These are phyloP conservation scores for Diplotaxis tenuifolia DNA, from an alignment of 345 rosid genomes.

Conservation along the genomic window DNA sequence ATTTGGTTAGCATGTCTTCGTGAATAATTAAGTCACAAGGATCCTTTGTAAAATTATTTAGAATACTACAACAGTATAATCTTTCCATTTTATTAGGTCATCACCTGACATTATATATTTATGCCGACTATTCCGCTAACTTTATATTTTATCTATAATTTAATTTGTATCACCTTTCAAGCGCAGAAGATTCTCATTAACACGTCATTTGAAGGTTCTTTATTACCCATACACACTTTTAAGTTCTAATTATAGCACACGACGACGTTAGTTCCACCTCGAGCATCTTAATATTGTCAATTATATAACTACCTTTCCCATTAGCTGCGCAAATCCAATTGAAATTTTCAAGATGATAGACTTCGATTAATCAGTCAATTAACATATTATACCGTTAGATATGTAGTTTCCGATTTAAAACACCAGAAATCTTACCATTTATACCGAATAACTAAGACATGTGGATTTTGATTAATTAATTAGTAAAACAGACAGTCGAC, in stretches of 20 bases:
- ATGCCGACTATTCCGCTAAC: not conserved
- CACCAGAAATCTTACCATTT: not conserved
- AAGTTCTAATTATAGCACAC: not conserved
- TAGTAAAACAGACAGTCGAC: conserved; percentile 3
- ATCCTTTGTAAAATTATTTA: not conserved
- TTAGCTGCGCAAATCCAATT: not conserved
- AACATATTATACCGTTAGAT: not conserved
- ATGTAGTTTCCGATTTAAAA: not conserved
- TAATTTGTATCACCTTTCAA: not conserved
- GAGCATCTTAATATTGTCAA: not conserved
- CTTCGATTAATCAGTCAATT: not conserved
- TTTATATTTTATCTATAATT: not conserved
- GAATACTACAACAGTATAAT: not conserved
- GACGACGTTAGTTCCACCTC: conserved; percentile 13
- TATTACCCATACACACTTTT: not conserved
- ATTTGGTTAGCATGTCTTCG: conserved; percentile 15
- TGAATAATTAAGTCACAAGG: conserved; percentile 24
- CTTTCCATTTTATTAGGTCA: not conserved
- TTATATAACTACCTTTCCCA: not conserved
- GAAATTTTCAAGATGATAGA: not conserved
- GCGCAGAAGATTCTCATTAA: not conserved
- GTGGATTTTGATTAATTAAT: not conserved
- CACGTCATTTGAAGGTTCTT: not conserved
- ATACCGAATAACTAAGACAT: not conserved
- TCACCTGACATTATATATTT: not conserved